Evolutionary conservation across 2,329 filamentous ascomycete species (phyloP).

Genomic region (Orbilia brochopaga): DNA sequence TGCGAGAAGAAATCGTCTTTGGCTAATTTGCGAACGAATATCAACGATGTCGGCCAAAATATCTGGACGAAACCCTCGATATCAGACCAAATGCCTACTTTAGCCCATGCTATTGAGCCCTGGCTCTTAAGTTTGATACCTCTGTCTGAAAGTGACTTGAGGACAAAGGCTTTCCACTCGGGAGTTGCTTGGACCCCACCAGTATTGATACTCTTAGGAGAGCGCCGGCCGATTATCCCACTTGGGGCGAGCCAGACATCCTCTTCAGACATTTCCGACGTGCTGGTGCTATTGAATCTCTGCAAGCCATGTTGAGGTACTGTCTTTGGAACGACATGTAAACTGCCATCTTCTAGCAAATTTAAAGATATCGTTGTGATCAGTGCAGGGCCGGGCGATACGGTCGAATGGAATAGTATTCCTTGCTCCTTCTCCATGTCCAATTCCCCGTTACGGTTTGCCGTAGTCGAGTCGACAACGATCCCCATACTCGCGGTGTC

Average conservation of each 20-base stretch:
- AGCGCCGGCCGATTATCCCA: slow-evolving; percentile 35
- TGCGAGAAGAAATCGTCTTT: not conserved
- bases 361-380: slow-evolving; percentile 36
- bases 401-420: slow-evolving; percentile 27
- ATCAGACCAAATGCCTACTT: slow-evolving; percentile 34
- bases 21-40: slow-evolving; percentile 33
- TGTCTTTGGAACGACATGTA: slow-evolving; percentile 37
- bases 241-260: slow-evolving; percentile 46
- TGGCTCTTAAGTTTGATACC: slow-evolving; percentile 23
- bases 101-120: slow-evolving; percentile 21
- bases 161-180: slow-evolving; percentile 46
- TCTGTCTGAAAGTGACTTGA: slow-evolving; percentile 36
- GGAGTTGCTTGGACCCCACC: slow-evolving; percentile 22
- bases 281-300: slow-evolving; percentile 7
- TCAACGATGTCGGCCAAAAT: slow-evolving; percentile 32
- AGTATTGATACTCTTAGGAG: slow-evolving; percentile 3
- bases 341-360: slow-evolving; percentile 32
- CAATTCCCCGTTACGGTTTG: not conserved
- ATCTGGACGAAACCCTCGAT: slow-evolving; percentile 39
- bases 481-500: not conserved
- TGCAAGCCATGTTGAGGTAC: slow-evolving; percentile 24
- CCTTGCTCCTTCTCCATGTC: slow-evolving; percentile 7
- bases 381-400: slow-evolving; percentile 22
- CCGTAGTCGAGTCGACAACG: not conserved
- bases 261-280: slow-evolving; percentile 18